These are phyloP conservation scores for Striga hermonthica DNA, from an alignment of 305 asterid genomes.

Conservation along the genomic window DNA sequence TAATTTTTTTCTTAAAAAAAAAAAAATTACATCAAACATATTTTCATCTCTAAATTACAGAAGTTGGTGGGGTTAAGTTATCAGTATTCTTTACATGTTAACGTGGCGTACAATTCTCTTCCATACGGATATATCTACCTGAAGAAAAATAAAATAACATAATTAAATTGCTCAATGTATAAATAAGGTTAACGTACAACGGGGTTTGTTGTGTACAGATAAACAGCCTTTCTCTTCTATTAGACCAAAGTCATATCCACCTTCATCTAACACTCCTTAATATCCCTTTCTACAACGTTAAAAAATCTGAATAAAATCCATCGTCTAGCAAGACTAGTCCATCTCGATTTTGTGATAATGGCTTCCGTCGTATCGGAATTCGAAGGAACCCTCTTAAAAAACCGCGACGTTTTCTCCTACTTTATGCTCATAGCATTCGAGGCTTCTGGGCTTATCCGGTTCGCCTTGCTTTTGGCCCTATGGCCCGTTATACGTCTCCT, in stretches of 20 bases:
- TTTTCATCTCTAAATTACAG: background rate
- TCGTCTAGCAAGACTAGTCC: no score
- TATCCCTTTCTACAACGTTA: background rate
- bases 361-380: slow-evolving; percentile 57
- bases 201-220: slow-evolving; percentile 46
- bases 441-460: slow-evolving; percentile 67
- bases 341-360: slow-evolving; percentile 28
- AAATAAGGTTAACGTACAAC: slow-evolving; percentile 34
- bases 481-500: slow-evolving; percentile 70
- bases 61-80: slow-evolving; percentile 64
- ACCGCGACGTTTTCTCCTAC: slow-evolving; percentile 58
- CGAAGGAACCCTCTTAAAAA: slow-evolving; percentile 70
- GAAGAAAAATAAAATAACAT: background rate
- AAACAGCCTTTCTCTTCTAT: slow-evolving; percentile 36
- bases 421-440: slow-evolving; percentile 90
- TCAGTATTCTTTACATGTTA: slow-evolving; percentile 36
- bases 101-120: slow-evolving; percentile 44
- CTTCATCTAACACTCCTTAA: slow-evolving; percentile 38
- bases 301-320: no score
- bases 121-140: slow-evolving; percentile 37
- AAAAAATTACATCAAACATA: background rate
- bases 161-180: slow-evolving; percentile 17
- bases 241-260: slow-evolving; percentile 60
- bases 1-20: no score
- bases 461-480: slow-evolving; percentile 43